Conservation (phyloP, 2,329 filamentous ascomycete species). For the Cytospora schulzeri region DNA sequence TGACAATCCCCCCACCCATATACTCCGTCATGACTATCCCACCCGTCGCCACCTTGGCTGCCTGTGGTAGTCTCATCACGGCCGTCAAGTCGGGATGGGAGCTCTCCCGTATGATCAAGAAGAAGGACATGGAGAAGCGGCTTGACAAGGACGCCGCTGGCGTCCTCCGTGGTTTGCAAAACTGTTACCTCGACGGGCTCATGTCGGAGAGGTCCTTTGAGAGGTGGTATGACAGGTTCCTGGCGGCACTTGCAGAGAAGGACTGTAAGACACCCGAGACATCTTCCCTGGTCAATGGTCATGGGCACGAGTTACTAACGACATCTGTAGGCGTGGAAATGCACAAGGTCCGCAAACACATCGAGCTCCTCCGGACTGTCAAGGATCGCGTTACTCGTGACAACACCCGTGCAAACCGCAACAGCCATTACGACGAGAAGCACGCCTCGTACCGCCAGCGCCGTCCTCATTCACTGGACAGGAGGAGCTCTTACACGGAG, state of each 20-base stretch:
- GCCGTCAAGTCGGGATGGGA: constrained; percentile 37
- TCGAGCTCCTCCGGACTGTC: constrained; percentile 23
- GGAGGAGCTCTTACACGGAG: constrained; percentile 5
- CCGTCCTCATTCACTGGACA: constrained; percentile 22
- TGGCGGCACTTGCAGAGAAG: constrained; percentile 34
- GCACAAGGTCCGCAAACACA: constrained; percentile 24
- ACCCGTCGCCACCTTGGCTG: constrained; percentile 33
- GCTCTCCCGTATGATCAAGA: constrained; percentile 35
- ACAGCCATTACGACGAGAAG: constrained; percentile 19
- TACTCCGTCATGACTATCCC: constrained; percentile 32
- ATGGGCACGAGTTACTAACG: neutral
- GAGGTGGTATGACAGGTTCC: constrained; percentile 35
- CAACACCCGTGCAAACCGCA: constrained; percentile 23
- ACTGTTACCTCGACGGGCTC: constrained; percentile 29
- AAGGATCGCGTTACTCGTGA: constrained; percentile 19
- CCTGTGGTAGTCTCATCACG: constrained; percentile 35
- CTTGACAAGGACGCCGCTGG: constrained; percentile 23
- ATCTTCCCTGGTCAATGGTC: neutral
- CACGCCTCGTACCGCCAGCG: constrained; percentile 11
- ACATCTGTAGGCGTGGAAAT: constrained; percentile 18
- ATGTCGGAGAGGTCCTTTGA: constrained; percentile 32
- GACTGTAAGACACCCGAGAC: constrained; percentile 30
- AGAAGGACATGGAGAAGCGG: constrained; percentile 31
- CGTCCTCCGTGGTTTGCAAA: constrained; percentile 24
- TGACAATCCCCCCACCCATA: neutral